These are phyloP conservation scores for Chlamydomonas reinhardtii DNA, from an alignment of 163 green algal species.

Conservation along the genomic window DNA sequence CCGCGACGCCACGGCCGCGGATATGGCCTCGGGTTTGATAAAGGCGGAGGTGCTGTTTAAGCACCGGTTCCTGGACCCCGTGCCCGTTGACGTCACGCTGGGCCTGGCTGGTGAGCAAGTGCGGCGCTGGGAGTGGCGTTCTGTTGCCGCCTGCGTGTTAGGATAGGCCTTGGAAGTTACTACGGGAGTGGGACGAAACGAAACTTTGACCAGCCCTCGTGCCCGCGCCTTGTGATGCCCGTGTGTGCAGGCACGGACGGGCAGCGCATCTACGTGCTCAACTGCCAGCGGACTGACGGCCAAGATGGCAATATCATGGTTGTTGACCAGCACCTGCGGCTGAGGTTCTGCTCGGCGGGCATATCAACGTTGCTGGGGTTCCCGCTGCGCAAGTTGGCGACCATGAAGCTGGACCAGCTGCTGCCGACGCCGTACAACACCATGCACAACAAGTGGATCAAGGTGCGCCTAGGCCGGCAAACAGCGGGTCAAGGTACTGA, in stretches of 20 bases:
- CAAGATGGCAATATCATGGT: slow-evolving; percentile 33
- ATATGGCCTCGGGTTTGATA: not conserved
- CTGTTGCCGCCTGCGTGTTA: too few species aligned
- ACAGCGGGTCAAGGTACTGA: too few species aligned
- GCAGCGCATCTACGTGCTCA: slow-evolving; percentile 47
- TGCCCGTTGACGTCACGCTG: not conserved
- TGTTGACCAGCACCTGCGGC: not conserved
- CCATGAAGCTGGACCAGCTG: slow-evolving; percentile 50
- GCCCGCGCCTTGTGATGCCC: too few species aligned
- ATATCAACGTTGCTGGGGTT: slow-evolving; percentile 38
- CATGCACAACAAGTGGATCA: slow-evolving; percentile 58
- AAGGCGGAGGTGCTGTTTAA: not conserved
- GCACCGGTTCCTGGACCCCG: not conserved
- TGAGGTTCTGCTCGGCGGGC: slow-evolving; percentile 28
- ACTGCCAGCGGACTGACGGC: slow-evolving; percentile 47
- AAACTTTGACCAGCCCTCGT: too few species aligned
- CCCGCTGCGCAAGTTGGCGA: slow-evolving; percentile 30
- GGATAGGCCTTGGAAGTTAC: too few species aligned
- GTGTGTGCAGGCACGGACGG: slow-evolving; percentile 23
- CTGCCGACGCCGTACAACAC: slow-evolving; percentile 49
- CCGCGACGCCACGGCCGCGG: not conserved
- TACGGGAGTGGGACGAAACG: too few species aligned
- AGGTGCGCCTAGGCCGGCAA: too few species aligned
- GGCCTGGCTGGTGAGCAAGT: not conserved
- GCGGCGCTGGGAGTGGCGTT: too few species aligned